A percentile compares a stretch with the other conserved stretches of the same genome.
These are phyloP conservation scores for Exophiala sideris DNA, from an alignment of 2,329 filamentous ascomycete species.

Conservation along the genomic window DNA sequence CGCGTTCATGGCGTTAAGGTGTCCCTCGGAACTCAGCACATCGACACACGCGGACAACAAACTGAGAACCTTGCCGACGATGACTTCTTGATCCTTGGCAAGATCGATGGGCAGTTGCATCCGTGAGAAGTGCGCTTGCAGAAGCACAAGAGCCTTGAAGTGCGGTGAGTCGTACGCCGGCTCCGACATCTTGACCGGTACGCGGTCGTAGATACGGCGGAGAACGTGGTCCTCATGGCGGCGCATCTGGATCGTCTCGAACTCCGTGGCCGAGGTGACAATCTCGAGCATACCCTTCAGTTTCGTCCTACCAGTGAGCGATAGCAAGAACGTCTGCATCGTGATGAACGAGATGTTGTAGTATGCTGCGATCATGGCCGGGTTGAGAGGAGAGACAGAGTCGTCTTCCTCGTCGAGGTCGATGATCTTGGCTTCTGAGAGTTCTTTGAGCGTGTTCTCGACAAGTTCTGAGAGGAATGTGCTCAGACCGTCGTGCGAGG, in stretches of 20 bases:
- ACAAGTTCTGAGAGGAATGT: constrained; percentile 92
- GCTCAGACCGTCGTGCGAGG: constrained; percentile 89
- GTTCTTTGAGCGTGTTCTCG: constrained; percentile 84
- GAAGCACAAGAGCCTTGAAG: constrained; percentile 95
- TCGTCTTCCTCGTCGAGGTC: constrained; percentile 94
- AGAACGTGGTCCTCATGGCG: constrained; percentile 86
- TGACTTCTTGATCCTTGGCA: constrained; percentile 88
- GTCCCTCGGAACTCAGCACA: constrained; percentile 90
- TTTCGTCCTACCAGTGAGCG: constrained; percentile 82
- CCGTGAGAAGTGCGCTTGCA: constrained; percentile 95
- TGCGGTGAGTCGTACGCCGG: constrained; percentile 87
- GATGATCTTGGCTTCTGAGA: constrained; percentile 90
- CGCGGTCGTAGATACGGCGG: constrained; percentile 86
- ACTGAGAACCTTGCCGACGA: constrained; percentile 79
- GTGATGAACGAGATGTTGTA: constrained; percentile 99
- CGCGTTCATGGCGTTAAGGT: constrained; percentile 94
- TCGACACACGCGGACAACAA: constrained; percentile 90
- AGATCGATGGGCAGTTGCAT: constrained; percentile 96
- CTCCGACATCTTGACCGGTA: constrained; percentile 92
- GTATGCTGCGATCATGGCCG: constrained; percentile 96
- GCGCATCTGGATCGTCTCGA: constrained; percentile 90
- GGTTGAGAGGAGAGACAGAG: constrained; percentile 81
- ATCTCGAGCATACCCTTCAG: constrained; percentile 97
- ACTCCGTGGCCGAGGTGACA: constrained; percentile 92
- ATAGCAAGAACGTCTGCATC: constrained; percentile 97